A percentile compares a stretch with the other conserved stretches of the same genome.
Evolutionary conservation across 345 rosid species (phyloP).

Genomic region (Ailanthus altissimus): DNA sequence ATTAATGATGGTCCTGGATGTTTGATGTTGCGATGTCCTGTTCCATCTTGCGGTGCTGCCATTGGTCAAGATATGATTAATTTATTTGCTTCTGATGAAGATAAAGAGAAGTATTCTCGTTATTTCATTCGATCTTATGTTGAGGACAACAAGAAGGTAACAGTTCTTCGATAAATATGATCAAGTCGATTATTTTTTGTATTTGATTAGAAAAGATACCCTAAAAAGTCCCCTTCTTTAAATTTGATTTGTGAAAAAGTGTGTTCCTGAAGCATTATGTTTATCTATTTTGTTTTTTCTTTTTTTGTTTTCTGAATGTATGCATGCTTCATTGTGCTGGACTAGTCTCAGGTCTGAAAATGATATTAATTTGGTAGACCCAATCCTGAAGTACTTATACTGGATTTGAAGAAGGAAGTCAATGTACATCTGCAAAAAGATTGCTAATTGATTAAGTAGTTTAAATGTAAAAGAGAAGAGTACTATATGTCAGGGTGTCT

Average conservation of each 20-base stretch:
- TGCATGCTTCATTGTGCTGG: not conserved
- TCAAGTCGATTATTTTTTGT: not conserved
- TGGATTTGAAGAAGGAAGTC: not conserved
- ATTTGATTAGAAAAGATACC: not conserved
- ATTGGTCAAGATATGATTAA: constrained; percentile 71
- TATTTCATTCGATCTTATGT: constrained; percentile 74
- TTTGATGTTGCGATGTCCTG: constrained; percentile 74
- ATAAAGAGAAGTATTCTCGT: constrained; percentile 50
- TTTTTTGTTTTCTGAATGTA: not conserved
- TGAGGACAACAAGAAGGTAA: constrained; percentile 80
- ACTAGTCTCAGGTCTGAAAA: not conserved
- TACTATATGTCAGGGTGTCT: not conserved
- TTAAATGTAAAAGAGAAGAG: not conserved
- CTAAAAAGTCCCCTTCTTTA: not conserved
- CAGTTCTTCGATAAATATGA: not conserved
- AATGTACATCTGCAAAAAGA: not conserved
- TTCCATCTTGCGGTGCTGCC: constrained; percentile 72
- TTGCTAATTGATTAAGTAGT: not conserved
- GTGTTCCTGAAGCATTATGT: not conserved
- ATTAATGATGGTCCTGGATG: constrained; percentile 86
- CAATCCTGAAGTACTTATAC: not conserved
- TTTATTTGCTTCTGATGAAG: constrained; percentile 53
- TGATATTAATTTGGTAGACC: not conserved
- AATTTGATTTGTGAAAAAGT: not conserved
- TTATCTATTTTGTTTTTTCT: not conserved